Percentiles rank a stretch among this genome's conserved stretches.
Evolutionary conservation across 306 rosid genomes (phyloP).

Genomic region (Pyrus betulifolia): DNA sequence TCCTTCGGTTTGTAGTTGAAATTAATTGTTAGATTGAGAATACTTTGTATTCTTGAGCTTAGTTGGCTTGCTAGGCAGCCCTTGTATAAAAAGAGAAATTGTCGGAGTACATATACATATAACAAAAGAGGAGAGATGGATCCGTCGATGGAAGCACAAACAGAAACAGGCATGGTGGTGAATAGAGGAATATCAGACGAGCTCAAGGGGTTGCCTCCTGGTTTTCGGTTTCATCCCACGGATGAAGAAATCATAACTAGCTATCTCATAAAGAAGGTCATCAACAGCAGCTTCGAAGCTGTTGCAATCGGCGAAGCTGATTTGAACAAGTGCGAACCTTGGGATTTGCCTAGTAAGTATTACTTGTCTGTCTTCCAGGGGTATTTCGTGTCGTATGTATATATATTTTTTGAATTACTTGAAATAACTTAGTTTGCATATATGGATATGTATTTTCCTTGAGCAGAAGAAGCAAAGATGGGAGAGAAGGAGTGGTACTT

Average conservation of each 20-base stretch:
- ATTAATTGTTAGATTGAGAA: not conserved
- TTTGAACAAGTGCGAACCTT: conserved; percentile 83
- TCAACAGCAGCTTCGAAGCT: conserved; percentile 54
- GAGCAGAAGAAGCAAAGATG: conserved; percentile 82
- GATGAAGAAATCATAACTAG: conserved; percentile 70
- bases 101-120: not conserved
- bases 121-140: not conserved
- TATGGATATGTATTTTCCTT: not conserved
- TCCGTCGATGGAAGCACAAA: not conserved
- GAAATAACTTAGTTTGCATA: not conserved
- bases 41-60: not conserved
- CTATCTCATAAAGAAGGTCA: conserved; percentile 62
- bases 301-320: conserved; percentile 85
- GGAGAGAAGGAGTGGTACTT: conserved; percentile 96
- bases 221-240: conserved; percentile 88
- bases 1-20: not conserved
- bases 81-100: not conserved
- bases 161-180: conserved; percentile 24
- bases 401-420: not conserved
- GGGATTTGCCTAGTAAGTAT: conserved; percentile 84
- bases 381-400: not conserved
- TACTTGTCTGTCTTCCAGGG: not conserved
- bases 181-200: conserved; percentile 35
- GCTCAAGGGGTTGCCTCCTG: conserved; percentile 73
- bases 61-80: not conserved